Percentiles rank a stretch among this genome's conserved stretches.
Evolutionary conservation across 345 rosid species (phyloP).

Genomic region (Lumnitzera racemosa): DNA sequence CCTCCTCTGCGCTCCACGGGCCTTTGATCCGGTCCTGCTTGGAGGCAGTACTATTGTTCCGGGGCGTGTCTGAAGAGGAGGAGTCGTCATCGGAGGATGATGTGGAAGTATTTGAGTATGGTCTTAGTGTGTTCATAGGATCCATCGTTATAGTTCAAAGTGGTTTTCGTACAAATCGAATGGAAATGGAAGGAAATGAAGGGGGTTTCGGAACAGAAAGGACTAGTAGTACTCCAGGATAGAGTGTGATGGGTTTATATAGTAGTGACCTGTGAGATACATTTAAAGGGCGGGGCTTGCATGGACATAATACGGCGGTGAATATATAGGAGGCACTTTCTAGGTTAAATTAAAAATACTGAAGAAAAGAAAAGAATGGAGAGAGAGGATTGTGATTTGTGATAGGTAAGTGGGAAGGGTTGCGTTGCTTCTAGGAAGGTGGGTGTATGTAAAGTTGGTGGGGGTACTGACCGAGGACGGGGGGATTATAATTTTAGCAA

Average conservation of each 20-base stretch:
- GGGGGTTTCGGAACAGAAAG: no score
- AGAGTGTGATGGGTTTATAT: no score
- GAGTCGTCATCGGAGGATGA: conserved; percentile 33
- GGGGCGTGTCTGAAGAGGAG: conserved; percentile 42
- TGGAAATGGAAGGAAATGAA: no score
- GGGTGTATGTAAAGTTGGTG: background rate
- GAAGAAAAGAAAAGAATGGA: background rate
- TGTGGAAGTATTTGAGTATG: conserved; percentile 14
- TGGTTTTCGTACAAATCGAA: no score
- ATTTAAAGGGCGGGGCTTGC: no score
- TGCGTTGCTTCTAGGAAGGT: background rate
- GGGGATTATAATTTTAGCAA: no score
- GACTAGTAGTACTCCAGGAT: background rate
- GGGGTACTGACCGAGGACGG: background rate
- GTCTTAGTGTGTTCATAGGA: no score
- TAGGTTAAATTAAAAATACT: no score
- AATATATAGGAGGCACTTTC: no score
- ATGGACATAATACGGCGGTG: no score
- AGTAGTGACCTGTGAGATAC: no score
- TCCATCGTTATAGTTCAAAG: no score
- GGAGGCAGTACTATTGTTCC: conserved; percentile 6
- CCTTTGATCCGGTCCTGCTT: conserved; percentile 44
- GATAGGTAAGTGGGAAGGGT: background rate
- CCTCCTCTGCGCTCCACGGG: conserved; percentile 74
- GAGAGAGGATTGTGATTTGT: background rate